A percentile compares a stretch with the other conserved stretches of the same genome.
phyloP scores from a whole-genome alignment of 768 basidiomycete genomes.

The Boletus barrowsii region DNA sequence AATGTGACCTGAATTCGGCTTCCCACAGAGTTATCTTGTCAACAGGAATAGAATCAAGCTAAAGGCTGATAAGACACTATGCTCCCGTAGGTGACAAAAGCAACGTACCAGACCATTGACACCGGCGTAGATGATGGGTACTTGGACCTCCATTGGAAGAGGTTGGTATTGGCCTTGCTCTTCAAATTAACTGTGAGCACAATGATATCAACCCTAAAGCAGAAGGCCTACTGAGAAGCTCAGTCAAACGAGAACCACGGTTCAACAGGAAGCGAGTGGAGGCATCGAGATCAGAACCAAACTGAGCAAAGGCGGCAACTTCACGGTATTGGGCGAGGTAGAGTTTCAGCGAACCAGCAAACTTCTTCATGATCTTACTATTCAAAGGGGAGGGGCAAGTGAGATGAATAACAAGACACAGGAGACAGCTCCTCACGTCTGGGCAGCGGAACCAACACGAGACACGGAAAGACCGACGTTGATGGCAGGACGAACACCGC shows the following conservation, averaged over 20 bases:
- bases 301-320: conserved; percentile 98
- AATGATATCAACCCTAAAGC: background rate
- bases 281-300: conserved; percentile 99
- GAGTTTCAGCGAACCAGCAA: conserved; percentile 98
- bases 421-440: conserved; percentile 68
- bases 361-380: conserved; percentile 99
- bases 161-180: conserved; percentile 99
- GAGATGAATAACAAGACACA: background rate
- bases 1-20: conserved; percentile 85
- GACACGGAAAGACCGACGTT: conserved; percentile 99
- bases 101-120: conserved; percentile 91
- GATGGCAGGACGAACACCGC: conserved; percentile 99
- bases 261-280: conserved; percentile 97
- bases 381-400: conserved; percentile 1
- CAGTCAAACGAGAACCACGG: conserved; percentile 97
- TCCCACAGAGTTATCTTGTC: conserved; percentile 95
- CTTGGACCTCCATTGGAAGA: conserved; percentile 91
- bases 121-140: conserved; percentile 98
- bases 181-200: conserved; percentile 34
- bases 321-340: conserved; percentile 99
- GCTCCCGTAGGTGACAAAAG: background rate
- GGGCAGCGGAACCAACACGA: conserved; percentile 99
- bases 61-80: background rate
- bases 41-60: conserved; percentile 94
- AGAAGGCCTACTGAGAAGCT: conserved; percentile 72